Conservation (phyloP, 2,329 filamentous ascomycete genomes). For the Fusarium luffae region DNA sequence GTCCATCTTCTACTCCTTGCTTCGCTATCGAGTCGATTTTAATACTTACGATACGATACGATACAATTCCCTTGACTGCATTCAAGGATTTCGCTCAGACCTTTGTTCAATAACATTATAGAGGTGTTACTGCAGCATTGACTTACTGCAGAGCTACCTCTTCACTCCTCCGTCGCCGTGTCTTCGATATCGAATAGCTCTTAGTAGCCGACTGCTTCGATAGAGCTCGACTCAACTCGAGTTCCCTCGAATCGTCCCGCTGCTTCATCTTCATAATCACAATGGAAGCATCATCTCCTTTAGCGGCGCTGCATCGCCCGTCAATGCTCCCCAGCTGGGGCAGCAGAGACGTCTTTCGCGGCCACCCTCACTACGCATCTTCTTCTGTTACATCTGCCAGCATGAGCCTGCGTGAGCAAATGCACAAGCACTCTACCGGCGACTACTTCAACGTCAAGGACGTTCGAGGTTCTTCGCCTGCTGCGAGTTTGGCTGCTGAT, state of each 20-base stretch:
- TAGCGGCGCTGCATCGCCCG: slow-evolving; percentile 88
- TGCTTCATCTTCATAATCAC: slow-evolving; percentile 41
- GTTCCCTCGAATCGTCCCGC: slow-evolving; percentile 34
- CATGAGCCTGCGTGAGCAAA: slow-evolving; percentile 84
- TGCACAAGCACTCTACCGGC: slow-evolving; percentile 60
- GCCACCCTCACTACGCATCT: slow-evolving; percentile 61
- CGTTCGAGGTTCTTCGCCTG: slow-evolving; percentile 86
- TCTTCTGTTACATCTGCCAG: slow-evolving; percentile 68
- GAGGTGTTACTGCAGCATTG: slow-evolving; percentile 50
- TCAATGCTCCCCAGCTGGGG: slow-evolving; percentile 70
- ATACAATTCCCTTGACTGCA: slow-evolving; percentile 6
- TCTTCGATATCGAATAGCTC: slow-evolving; percentile 43
- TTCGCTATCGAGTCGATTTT: slow-evolving; percentile 24
- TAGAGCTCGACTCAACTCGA: slow-evolving; percentile 33
- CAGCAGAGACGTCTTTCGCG: slow-evolving; percentile 63
- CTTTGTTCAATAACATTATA: slow-evolving; percentile 27
- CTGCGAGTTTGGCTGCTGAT: slow-evolving; percentile 89
- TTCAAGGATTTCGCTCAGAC: slow-evolving; percentile 16
- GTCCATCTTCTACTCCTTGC: slow-evolving; percentile 26
- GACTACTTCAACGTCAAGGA: slow-evolving; percentile 89
- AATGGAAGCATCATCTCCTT: slow-evolving; percentile 94
- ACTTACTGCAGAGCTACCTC: slow-evolving; percentile 46
- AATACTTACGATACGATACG: slow-evolving; percentile 17
- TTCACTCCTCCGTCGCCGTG: slow-evolving; percentile 33
- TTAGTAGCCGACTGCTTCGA: slow-evolving; percentile 34